Evolutionary conservation across 1,139 yeast genomes (phyloP).

Genomic region (Geotrichum fermentans): DNA sequence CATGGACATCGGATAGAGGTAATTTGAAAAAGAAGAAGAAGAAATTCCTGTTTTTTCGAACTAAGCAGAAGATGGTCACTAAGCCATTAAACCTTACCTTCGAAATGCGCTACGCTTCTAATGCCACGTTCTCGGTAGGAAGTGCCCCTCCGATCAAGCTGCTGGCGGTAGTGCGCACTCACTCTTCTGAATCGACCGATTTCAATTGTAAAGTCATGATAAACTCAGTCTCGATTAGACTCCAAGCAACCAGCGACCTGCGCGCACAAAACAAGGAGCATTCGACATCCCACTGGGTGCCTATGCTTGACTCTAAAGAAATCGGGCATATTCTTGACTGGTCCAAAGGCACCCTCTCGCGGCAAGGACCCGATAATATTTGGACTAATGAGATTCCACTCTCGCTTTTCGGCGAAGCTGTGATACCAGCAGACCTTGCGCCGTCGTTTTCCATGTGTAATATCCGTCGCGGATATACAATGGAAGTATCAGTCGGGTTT

Average conservation of each 20-base stretch:
- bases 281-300: slow-evolving; percentile 8
- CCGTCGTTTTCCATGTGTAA: slow-evolving; percentile 59
- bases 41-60: slow-evolving; percentile 6
- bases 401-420: slow-evolving; percentile 34
- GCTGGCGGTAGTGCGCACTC: slow-evolving; percentile 25
- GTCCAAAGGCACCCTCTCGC: slow-evolving; percentile 16
- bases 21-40: slow-evolving; percentile 3
- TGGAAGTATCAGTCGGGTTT: slow-evolving; percentile 47
- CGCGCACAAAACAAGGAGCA: slow-evolving; percentile 29
- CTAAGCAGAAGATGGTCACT: neutral
- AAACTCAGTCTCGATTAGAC: slow-evolving; percentile 24
- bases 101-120: slow-evolving; percentile 30
- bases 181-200: slow-evolving; percentile 19
- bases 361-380: neutral
- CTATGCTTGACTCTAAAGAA: slow-evolving; percentile 1
- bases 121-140: slow-evolving; percentile 27
- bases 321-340: slow-evolving; percentile 1
- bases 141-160: slow-evolving; percentile 28
- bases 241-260: slow-evolving; percentile 30
- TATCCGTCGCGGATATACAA: slow-evolving; percentile 45
- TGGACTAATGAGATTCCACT: slow-evolving; percentile 27
- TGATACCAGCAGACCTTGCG: slow-evolving; percentile 47
- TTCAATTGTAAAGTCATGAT: slow-evolving; percentile 21
- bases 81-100: slow-evolving; percentile 23
- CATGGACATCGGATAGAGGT: slow-evolving; percentile 17